Percentiles rank a stretch among this genome's conserved stretches.
Conservation (phyloP, 176 grass and related monocot species). For the Phyllostachys edulis region DNA sequence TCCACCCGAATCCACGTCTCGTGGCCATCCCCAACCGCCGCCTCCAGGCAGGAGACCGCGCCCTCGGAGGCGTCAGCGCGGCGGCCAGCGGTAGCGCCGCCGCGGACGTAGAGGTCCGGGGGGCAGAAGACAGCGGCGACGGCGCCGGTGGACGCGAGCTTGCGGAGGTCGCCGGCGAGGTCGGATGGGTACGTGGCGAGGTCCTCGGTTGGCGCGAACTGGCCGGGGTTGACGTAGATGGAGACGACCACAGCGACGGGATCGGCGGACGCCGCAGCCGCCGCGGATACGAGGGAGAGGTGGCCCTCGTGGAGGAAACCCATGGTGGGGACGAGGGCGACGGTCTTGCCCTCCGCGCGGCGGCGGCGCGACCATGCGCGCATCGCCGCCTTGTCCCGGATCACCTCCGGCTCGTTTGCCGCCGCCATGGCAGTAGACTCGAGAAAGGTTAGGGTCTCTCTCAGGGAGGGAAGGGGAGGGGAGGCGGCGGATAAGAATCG, state of each 20-base stretch:
- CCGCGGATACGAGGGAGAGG: conserved; percentile 63
- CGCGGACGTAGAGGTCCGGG: conserved; percentile 57
- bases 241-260: conserved; percentile 70
- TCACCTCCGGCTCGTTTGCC: conserved; percentile 57
- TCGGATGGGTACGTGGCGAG: conserved; percentile 72
- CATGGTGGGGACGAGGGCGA: conserved; percentile 88
- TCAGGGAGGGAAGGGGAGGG: not conserved
- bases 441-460: too few relatives aligned
- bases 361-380: conserved; percentile 57
- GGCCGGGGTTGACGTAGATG: conserved; percentile 87
- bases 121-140: conserved; percentile 73
- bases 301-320: conserved; percentile 90
- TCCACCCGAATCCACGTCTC: conserved; percentile 88
- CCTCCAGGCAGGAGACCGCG: conserved; percentile 58
- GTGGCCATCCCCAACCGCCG: conserved; percentile 43
- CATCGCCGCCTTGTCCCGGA: conserved; percentile 71
- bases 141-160: conserved; percentile 55
- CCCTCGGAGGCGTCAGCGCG: not conserved
- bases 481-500: not conserved
- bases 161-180: conserved; percentile 60
- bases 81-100: not conserved
- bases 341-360: conserved; percentile 51
- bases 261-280: conserved; percentile 29
- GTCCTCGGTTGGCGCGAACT: conserved; percentile 79
- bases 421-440: conserved; percentile 17